These are phyloP conservation scores for Acacia pycnantha DNA, from an alignment of 331 rosid genomes.

Conservation along the genomic window DNA sequence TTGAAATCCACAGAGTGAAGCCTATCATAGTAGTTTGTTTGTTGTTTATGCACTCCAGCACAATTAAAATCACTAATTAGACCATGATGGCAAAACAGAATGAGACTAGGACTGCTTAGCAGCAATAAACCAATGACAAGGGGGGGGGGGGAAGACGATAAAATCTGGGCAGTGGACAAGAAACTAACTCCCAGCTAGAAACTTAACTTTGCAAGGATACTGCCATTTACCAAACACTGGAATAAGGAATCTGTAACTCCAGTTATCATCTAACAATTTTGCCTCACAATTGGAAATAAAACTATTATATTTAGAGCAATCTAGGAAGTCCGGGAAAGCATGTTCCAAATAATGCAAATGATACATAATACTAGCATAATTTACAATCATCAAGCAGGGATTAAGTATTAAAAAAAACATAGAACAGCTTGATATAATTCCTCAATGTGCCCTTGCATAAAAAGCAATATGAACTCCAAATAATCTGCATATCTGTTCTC, in stretches of 20 bases:
- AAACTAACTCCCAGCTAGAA: not conserved
- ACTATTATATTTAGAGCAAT: not conserved
- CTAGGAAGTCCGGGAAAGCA: not conserved
- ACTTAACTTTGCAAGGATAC: not conserved
- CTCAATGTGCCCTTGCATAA: slow-evolving; percentile 41
- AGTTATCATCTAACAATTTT: not conserved
- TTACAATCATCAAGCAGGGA: not conserved
- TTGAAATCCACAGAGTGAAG: too few relatives aligned
- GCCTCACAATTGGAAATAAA: not conserved
- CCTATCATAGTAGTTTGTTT: not conserved
- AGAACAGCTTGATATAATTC: slow-evolving; percentile 55
- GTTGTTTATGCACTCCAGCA: not conserved
- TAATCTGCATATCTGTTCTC: slow-evolving; percentile 55
- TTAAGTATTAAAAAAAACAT: slow-evolving; percentile 33
- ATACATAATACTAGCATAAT: not conserved
- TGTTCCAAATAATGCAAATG: not conserved
- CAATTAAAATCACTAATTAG: not conserved
- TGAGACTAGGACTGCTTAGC: not conserved
- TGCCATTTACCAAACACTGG: too few relatives aligned
- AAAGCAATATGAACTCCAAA: slow-evolving; percentile 53
- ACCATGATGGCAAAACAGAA: not conserved
- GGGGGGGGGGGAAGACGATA: too few relatives aligned
- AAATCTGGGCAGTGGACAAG: not conserved
- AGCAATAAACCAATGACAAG: not conserved
- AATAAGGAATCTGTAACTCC: too few relatives aligned